Evolutionary conservation across 164 flowering plant genomes (phyloP).

Genomic region (Annona squamosa): DNA sequence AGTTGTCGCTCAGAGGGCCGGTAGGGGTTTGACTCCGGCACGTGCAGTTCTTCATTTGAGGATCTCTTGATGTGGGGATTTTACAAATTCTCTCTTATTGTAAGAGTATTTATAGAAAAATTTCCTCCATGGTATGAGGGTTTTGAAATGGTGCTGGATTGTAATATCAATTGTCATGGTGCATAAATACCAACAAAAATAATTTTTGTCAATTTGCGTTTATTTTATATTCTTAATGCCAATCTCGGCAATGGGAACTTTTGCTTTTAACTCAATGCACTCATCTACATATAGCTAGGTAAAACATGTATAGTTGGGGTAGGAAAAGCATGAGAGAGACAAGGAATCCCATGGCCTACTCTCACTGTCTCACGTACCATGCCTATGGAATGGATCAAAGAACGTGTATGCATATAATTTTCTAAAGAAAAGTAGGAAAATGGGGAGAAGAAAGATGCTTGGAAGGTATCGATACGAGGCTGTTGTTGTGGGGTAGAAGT

Average conservation of each 20-base stretch:
- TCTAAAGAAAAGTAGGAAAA: neutral
- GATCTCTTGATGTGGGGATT: neutral
- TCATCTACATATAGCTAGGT: constrained; percentile 4
- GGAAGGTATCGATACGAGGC: neutral
- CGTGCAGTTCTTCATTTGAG: too few species aligned
- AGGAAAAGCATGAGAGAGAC: constrained; percentile 7
- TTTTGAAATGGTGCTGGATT: neutral
- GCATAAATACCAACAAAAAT: neutral
- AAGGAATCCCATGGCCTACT: constrained; percentile 2
- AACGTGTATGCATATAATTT: neutral
- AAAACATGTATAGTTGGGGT: neutral
- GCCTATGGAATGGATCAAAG: neutral
- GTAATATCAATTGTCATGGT: neutral
- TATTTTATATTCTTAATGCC: neutral
- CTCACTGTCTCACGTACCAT: neutral
- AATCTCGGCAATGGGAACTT: neutral
- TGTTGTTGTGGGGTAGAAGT: neutral
- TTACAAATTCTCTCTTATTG: neutral
- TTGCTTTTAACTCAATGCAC: constrained; percentile 7
- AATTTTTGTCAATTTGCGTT: neutral
- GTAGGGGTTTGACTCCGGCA: too few species aligned
- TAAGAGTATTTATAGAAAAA: neutral
- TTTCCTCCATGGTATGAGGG: neutral
- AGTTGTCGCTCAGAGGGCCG: too few species aligned
- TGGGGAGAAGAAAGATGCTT: neutral